Evolutionary conservation across 345 rosid genomes (phyloP).

Genomic region (Psidium guajava): DNA sequence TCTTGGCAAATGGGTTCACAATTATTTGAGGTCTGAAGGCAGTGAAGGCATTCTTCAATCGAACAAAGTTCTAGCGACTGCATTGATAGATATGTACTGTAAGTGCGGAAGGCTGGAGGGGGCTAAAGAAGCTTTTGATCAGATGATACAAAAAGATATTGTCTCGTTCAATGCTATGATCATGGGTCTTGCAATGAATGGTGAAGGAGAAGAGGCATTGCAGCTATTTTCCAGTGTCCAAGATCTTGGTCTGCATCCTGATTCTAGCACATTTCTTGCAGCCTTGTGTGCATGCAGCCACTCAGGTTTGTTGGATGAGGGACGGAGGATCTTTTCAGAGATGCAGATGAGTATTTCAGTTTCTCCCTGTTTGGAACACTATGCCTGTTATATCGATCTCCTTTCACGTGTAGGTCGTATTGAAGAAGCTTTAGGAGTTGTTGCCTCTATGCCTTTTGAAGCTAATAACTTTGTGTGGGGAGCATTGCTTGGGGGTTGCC

Average conservation of each 20-base stretch:
- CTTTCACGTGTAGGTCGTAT: slow-evolving; percentile 26
- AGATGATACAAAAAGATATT: slow-evolving; percentile 22
- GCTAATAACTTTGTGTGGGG: slow-evolving; percentile 40
- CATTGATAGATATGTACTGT: slow-evolving; percentile 35
- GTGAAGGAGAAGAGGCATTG: slow-evolving; percentile 23
- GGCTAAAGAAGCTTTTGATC: slow-evolving; percentile 18
- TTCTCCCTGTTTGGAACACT: slow-evolving; percentile 24
- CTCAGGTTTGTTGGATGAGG: slow-evolving; percentile 20
- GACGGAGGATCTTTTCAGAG: slow-evolving; percentile 15
- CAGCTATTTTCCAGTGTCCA: slow-evolving; percentile 17
- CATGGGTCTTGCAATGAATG: slow-evolving; percentile 34
- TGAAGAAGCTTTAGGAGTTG: slow-evolving; percentile 26
- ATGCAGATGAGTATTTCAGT: slow-evolving; percentile 12
- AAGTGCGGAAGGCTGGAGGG: slow-evolving; percentile 27
- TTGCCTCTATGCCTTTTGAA: slow-evolving; percentile 25
- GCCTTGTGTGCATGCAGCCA: slow-evolving; percentile 33
- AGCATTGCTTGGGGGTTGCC: slow-evolving; percentile 32
- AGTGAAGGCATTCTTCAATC: slow-evolving; percentile 14
- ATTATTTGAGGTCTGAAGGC: slow-evolving; percentile 14
- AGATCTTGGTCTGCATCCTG: slow-evolving; percentile 11
- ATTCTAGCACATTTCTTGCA: slow-evolving; percentile 29
- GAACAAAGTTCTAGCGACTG: slow-evolving; percentile 25
- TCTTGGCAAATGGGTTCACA: slow-evolving; percentile 25
- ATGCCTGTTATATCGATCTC: slow-evolving; percentile 34
- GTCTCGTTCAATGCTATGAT: slow-evolving; percentile 35